A percentile compares a stretch with the other conserved stretches of the same genome.
Evolutionary conservation across 2,329 filamentous ascomycete species (phyloP).

Genomic region (Diaporthe longicolla): DNA sequence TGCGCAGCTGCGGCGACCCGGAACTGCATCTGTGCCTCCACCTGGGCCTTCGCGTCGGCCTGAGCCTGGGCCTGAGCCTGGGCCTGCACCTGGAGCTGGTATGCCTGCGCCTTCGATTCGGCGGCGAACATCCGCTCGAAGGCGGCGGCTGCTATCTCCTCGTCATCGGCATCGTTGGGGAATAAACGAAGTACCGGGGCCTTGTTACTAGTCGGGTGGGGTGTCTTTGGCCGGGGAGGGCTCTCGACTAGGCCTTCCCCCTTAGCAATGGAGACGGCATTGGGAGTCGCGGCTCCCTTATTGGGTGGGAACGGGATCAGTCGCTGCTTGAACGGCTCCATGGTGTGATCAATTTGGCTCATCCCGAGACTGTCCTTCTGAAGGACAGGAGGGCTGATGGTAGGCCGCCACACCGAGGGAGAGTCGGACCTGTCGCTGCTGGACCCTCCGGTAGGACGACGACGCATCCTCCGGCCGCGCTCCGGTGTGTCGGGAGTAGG

Average conservation of each 20-base stretch:
- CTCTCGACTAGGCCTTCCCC: background rate
- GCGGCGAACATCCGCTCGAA: slow-evolving; percentile 40
- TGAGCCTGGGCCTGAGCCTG: slow-evolving; percentile 1
- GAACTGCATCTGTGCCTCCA: slow-evolving; percentile 14
- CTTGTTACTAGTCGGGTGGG: slow-evolving; percentile 25
- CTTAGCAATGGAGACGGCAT: background rate
- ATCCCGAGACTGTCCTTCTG: slow-evolving; percentile 41
- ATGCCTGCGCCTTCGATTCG: slow-evolving; percentile 38
- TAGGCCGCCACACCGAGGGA: slow-evolving; percentile 40
- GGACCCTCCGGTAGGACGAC: slow-evolving; percentile 36
- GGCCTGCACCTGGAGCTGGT: slow-evolving; percentile 30
- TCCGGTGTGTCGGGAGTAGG: slow-evolving; percentile 6
- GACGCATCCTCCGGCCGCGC: slow-evolving; percentile 37
- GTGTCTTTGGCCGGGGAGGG: slow-evolving; percentile 36
- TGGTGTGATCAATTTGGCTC: background rate
- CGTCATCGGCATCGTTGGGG: slow-evolving; percentile 39
- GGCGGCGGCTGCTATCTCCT: slow-evolving; percentile 40
- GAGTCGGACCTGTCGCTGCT: slow-evolving; percentile 42
- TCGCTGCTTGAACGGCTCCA: slow-evolving; percentile 38
- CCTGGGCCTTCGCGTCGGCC: slow-evolving; percentile 28
- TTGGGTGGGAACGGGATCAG: slow-evolving; percentile 40
- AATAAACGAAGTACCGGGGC: slow-evolving; percentile 35
- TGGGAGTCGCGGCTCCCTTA: slow-evolving; percentile 12
- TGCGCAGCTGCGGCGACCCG: slow-evolving; percentile 7
- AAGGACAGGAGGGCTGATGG: slow-evolving; percentile 41